Conservation (phyloP, 176 grass and related monocot species). For the Aegilops bicornis region DNA sequence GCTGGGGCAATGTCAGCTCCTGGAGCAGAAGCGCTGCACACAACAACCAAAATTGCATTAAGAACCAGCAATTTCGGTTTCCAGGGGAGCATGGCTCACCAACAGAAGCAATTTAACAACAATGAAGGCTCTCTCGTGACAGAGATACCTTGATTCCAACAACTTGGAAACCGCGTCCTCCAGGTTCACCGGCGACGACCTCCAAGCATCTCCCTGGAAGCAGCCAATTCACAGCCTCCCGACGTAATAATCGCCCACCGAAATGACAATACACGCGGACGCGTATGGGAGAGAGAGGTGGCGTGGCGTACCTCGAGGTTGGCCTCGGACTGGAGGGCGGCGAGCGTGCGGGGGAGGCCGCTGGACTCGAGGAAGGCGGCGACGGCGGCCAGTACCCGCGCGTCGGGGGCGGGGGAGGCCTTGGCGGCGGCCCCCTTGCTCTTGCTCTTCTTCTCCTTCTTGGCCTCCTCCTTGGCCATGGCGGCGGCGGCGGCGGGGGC, state of each 20-base stretch:
- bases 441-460: conserved; percentile 60
- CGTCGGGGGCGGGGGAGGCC: not conserved
- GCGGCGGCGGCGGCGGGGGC: conserved; percentile 16
- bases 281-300: not conserved
- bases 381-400: conserved; percentile 60
- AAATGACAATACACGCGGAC: not conserved
- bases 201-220: conserved; percentile 49
- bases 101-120: not conserved
- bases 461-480: conserved; percentile 46
- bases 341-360: conserved; percentile 60
- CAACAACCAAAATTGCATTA: not conserved
- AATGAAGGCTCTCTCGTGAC: not conserved
- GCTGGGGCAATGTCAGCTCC: not conserved
- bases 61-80: not conserved
- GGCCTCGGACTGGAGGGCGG: conserved; percentile 61
- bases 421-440: conserved; percentile 34
- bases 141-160: conserved; percentile 54
- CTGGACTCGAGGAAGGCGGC: conserved; percentile 68
- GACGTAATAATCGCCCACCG: not conserved
- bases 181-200: conserved; percentile 51
- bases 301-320: conserved; percentile 49
- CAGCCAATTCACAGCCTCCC: not conserved
- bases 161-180: conserved; percentile 50
- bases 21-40: conserved; percentile 33
- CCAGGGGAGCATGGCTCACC: not conserved